Conservation (phyloP, 192 early-diverging fungal species). For the Linnemannia schmuckeri region DNA sequence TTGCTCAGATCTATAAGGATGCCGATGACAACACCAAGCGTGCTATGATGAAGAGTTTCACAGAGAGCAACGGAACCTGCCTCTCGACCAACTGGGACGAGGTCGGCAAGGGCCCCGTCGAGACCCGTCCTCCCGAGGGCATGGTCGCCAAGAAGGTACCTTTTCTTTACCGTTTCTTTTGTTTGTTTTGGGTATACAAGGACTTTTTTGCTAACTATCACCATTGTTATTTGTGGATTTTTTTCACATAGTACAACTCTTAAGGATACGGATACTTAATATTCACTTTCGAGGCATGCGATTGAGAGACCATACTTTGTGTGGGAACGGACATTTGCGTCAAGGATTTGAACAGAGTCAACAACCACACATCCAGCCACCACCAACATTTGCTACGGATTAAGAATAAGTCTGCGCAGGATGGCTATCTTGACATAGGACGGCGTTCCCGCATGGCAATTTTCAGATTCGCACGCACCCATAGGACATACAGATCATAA, state of each 20-base stretch:
- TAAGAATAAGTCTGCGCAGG: neutral
- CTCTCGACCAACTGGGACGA: slow-evolving; percentile 96
- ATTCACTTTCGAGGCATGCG: neutral
- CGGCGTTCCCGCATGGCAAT: neutral
- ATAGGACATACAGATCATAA: no score
- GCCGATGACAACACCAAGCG: slow-evolving; percentile 86
- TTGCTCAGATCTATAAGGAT: slow-evolving; percentile 93
- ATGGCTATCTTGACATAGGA: neutral
- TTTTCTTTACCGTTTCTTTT: neutral
- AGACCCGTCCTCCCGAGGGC: slow-evolving; percentile 91
- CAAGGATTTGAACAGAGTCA: neutral
- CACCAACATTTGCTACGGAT: neutral
- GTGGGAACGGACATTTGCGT: neutral
- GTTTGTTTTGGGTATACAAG: neutral
- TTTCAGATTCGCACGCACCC: no score
- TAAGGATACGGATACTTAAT: neutral
- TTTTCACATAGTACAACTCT: slow-evolving; percentile 11
- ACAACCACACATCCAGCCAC: neutral
- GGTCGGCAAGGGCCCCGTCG: slow-evolving; percentile 84
- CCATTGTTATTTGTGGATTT: neutral
- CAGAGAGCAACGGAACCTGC: slow-evolving; percentile 93
- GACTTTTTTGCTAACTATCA: neutral
- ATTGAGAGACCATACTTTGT: neutral
- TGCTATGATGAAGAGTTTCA: slow-evolving; percentile 98
- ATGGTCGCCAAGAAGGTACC: slow-evolving; percentile 78